Evolutionary conservation across 2,329 filamentous ascomycete genomes (phyloP), one percentile per base, ranked within the genome.

Genomic region (Alternaria gansuensis): DNA sequence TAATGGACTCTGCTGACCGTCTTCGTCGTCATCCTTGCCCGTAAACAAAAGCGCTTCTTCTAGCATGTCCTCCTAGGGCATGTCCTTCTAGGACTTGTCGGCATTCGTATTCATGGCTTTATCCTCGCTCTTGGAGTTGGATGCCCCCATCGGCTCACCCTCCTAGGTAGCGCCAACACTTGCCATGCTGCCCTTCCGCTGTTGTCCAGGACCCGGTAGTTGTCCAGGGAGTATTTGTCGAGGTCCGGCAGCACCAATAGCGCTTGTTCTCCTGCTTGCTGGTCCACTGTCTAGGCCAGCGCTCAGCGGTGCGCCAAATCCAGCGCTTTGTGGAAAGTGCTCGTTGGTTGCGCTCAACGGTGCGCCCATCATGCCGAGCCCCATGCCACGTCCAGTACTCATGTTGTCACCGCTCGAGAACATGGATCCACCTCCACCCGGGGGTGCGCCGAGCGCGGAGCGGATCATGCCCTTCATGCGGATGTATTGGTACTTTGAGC

Each of bases 401-500:
- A 74, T 64, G 41, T 66, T 60, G 9, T 72, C 72, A 9, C 64
- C 63, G 8, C 64, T 62, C 4, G 67, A 64, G 53, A 67, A 71
- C 28, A 75, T 65, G 11, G 66, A 57, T 9, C 57, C 54, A 23
- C 66, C 60, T 17, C 60, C 63, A 37, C 69, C 67, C 6, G 81
- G 62, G 70, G 78, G 64, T 70, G 78, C 82, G 5, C 83, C 83
- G 29, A 88, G 78, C 0, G 85, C 85, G 60, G 85, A 84, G 5
- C 82, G 82, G 33, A 89, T 80, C 82, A 87, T 86, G 71, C 87
- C 85, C 66, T 86, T 87, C 79, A 88, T 85, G 37, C 87, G 84
- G 34, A 88, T 84, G 59, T 84, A 83, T 65, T 86, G 83, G 70
- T 88, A 88, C 69, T 87, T 88, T 26, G 72, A 70, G 46, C 73